These are phyloP conservation scores for Elongisporangium prolatum DNA, from an alignment of 352 stramenopile species.

Conservation along the genomic window DNA sequence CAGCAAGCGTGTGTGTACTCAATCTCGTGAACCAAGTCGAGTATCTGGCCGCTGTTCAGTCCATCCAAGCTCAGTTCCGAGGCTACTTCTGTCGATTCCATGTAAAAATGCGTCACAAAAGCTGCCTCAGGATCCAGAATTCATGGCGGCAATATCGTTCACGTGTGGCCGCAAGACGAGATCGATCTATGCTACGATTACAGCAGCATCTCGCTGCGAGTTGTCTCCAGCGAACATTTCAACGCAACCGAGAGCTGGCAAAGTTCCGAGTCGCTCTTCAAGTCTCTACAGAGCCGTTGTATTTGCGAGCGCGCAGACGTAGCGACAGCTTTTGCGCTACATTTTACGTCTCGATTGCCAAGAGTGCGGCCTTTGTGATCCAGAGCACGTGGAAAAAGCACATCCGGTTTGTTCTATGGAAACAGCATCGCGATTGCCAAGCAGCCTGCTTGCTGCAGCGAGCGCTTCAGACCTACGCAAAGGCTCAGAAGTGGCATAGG, in stretches of 20 bases:
- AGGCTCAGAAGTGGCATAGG: slow-evolving; percentile 6
- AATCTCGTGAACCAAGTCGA: slow-evolving; percentile 41
- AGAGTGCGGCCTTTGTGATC: slow-evolving; percentile 39
- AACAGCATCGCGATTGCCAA: slow-evolving; percentile 2
- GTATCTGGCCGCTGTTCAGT: slow-evolving; percentile 31
- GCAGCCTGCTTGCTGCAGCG: slow-evolving; percentile 7
- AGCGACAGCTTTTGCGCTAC: slow-evolving; percentile 22
- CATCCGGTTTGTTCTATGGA: slow-evolving; percentile 9
- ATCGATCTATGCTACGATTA: slow-evolving; percentile 22
- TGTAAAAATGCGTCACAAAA: slow-evolving; percentile 11
- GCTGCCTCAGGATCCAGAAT: slow-evolving; percentile 22
- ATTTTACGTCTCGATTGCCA: slow-evolving; percentile 30
- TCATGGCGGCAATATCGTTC: slow-evolving; percentile 21
- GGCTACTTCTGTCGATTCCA: slow-evolving; percentile 40
- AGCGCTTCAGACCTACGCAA: not conserved
- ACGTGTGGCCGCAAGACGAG: slow-evolving; percentile 11
- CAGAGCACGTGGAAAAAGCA: slow-evolving; percentile 48
- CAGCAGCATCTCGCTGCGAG: slow-evolving; percentile 27
- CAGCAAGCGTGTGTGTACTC: slow-evolving; percentile 16
- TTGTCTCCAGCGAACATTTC: slow-evolving; percentile 48
- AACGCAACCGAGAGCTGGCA: slow-evolving; percentile 18
- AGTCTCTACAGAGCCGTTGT: slow-evolving; percentile 39
- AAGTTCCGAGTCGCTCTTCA: slow-evolving; percentile 23
- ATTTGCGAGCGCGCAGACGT: slow-evolving; percentile 26
- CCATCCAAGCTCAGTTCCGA: slow-evolving; percentile 35